A percentile compares a stretch with the other conserved stretches of the same genome.
Conservation (phyloP, 129 eudicot species). For the sunflower (Helianthus annuus) region HanXRQr2.0-SUNRISE NC_035435.2:165986492-165986991, state of each 20-base stretch:
- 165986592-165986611: background rate
- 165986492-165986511: background rate
- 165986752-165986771: constrained; percentile 70
- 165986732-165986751: constrained; percentile 80
- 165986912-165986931: constrained; percentile 60
- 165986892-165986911: constrained; percentile 86
- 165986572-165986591: background rate
- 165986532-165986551: background rate
- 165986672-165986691: constrained; percentile 89
- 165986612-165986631: constrained; percentile 63
- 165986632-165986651: constrained; percentile 88
- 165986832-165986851: constrained; percentile 38
- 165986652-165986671: constrained; percentile 77
- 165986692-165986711: constrained; percentile 93
- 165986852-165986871: constrained; percentile 88
- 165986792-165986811: background rate
- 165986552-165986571: background rate
- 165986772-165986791: background rate
- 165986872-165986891: constrained; percentile 83
- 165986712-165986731: constrained; percentile 92
- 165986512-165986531: constrained; percentile 1
- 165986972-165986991: background rate
- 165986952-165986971: background rate
- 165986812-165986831: background rate
- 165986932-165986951: background rate